These are phyloP conservation scores for Clonostachys rosea DNA, from an alignment of 2,329 filamentous ascomycete genomes.

Conservation along the genomic window DNA sequence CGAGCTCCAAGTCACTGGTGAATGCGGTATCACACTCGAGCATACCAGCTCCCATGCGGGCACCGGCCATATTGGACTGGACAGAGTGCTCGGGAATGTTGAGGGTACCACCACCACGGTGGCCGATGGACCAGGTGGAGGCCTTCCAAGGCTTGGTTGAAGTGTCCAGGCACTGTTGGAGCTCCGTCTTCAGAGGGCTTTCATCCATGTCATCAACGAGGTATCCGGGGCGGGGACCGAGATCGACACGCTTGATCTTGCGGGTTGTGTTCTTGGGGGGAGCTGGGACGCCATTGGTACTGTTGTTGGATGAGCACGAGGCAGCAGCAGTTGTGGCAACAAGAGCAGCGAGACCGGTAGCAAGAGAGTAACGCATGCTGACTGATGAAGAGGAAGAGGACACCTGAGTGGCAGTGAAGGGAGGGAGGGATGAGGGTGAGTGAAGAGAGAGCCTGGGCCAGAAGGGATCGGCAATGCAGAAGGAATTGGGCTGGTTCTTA, in stretches of 20 bases:
- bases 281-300: no score
- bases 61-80: conserved; percentile 55
- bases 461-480: background rate
- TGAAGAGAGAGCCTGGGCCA: background rate
- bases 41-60: conserved; percentile 63
- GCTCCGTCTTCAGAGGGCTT: conserved; percentile 52
- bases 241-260: conserved; percentile 44
- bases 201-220: conserved; percentile 60
- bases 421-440: background rate
- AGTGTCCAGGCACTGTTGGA: conserved; percentile 52
- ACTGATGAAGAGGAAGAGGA: background rate
- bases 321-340: background rate
- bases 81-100: conserved; percentile 61
- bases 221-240: conserved; percentile 61
- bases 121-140: conserved; percentile 54
- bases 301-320: background rate
- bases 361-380: background rate
- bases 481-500: background rate
- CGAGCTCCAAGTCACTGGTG: conserved; percentile 59
- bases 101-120: conserved; percentile 57
- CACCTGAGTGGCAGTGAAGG: background rate
- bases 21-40: conserved; percentile 67
- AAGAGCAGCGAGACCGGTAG: background rate
- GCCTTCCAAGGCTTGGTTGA: conserved; percentile 41
- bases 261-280: conserved; percentile 3